phyloP scores from a whole-genome alignment of 257 asterid species.

The Handroanthus guayacan region DNA sequence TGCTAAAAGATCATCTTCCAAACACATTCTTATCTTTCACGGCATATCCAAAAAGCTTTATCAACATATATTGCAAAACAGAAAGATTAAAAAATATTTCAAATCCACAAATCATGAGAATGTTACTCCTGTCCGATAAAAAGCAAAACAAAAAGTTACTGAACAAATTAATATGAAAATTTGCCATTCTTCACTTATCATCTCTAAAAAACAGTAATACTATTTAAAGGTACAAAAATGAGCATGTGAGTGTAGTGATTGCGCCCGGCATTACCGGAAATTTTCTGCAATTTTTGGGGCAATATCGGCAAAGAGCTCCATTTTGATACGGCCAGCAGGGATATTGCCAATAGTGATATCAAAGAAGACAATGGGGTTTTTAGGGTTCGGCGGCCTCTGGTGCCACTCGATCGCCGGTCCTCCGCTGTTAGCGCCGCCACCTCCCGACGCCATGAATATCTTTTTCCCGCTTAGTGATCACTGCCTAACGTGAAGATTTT shows the following conservation, averaged over 20 bases:
- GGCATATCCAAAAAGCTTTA: background rate
- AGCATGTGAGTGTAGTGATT: background rate
- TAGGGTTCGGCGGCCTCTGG: slow-evolving; percentile 91
- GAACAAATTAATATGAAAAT: background rate
- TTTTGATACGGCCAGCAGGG: slow-evolving; percentile 95
- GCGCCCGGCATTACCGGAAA: slow-evolving; percentile 60
- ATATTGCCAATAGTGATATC: slow-evolving; percentile 86
- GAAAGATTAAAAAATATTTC: background rate
- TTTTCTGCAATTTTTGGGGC: slow-evolving; percentile 93
- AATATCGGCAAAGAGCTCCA: slow-evolving; percentile 98
- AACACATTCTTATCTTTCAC: background rate
- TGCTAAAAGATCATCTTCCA: background rate
- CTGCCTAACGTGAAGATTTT: background rate
- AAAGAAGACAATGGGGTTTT: slow-evolving; percentile 90
- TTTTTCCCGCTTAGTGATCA: background rate
- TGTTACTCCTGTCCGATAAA: background rate
- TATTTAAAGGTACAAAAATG: no score
- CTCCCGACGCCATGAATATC: slow-evolving; percentile 39
- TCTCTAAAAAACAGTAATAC: background rate
- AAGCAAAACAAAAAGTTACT: background rate
- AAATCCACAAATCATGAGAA: background rate
- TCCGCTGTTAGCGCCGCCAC: slow-evolving; percentile 44
- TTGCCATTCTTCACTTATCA: background rate
- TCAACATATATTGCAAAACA: background rate
- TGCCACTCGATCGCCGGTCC: slow-evolving; percentile 89